Evolutionary conservation across 805 yeast genomes (phyloP), one percentile per base, ranked within the genome.

Genomic region (Hanseniaspora valbyensis): DNA sequence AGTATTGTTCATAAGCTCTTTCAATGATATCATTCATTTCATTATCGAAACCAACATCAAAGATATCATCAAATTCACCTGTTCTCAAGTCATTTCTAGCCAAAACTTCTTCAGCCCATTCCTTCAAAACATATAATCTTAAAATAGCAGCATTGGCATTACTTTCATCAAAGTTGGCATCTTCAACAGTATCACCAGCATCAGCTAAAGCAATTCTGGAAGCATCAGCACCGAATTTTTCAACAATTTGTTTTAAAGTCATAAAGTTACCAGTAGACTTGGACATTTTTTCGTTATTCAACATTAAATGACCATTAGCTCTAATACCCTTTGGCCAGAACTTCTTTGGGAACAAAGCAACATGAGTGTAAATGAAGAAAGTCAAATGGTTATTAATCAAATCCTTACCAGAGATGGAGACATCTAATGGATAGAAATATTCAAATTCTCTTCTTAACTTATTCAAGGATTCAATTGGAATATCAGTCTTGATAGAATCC

Each of bases 241-340:
- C 74, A 54, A 81, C 81, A 64, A 83, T 76, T 66, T 92, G 87
- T 59, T 80, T 76, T 66, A 92, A 73, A 46, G 97, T 92, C 80
- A 86, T 74, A 66, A 92, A 92, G 72, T 92, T 92, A 69, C 98
- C 98, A 29, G 97, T 90, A 29, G 95, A 83, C 68, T 92, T 92
- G 51, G 96, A 81, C 98, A 92, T 92, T 76, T 92, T 92, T 60
- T 90, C 92, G 65, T 92, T 90, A 72, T 92, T 92, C 66, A 92
- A 77, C 74, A 92, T 68, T 70, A 92, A 77, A 66, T 92, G 98
- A 58, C 98, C 98, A 61, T 92, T 92, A 56, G 85, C 84, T 69
- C 98, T 82, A 56, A 92, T 76, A 66, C 96, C 96, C 59, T 68
- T 75, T 55, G 97, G 98, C 97, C 97, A 92, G 73, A 76, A 78